These are phyloP conservation scores for Favolaschia claudopus DNA, from an alignment of 768 basidiomycete genomes.

Conservation along the genomic window DNA sequence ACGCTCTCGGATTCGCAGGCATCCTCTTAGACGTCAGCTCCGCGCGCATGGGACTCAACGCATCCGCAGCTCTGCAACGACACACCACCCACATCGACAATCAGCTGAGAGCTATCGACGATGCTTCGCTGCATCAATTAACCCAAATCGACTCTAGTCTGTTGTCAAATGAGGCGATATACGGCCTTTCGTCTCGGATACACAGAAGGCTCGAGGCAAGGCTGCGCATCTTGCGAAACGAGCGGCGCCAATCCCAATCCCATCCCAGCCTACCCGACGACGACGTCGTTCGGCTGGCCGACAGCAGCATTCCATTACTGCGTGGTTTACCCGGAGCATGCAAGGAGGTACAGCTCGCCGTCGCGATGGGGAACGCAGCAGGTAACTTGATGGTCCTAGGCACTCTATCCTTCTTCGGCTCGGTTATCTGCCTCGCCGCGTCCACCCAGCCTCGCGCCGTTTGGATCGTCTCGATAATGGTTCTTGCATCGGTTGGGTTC, in stretches of 20 bases:
- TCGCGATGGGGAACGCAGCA: neutral
- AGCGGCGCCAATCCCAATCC: too few relatives aligned
- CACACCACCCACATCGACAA: neutral
- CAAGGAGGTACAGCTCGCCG: neutral
- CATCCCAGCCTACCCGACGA: too few relatives aligned
- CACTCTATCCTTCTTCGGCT: conserved; percentile 4
- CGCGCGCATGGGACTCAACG: neutral
- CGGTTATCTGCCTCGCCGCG: conserved; percentile 6
- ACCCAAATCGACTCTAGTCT: neutral
- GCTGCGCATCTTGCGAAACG: too few relatives aligned
- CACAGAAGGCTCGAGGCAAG: too few relatives aligned
- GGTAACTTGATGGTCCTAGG: neutral
- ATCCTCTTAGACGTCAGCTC: conserved; percentile 6
- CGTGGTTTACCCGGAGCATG: neutral
- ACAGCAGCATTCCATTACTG: too few relatives aligned
- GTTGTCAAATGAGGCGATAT: neutral
- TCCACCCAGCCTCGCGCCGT: neutral
- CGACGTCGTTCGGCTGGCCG: too few relatives aligned
- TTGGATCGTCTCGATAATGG: neutral
- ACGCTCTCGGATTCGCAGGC: conserved; percentile 5
- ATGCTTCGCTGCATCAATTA: neutral
- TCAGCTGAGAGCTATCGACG: neutral
- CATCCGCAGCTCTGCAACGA: conserved; percentile 1
- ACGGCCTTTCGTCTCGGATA: too few relatives aligned
- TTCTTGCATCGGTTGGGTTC: too few relatives aligned